A percentile compares a stretch with the other conserved stretches of the same genome.
Evolutionary conservation across 1,139 yeast genomes (phyloP).

Genomic region (Kurtzmaniella quercitrusa): DNA sequence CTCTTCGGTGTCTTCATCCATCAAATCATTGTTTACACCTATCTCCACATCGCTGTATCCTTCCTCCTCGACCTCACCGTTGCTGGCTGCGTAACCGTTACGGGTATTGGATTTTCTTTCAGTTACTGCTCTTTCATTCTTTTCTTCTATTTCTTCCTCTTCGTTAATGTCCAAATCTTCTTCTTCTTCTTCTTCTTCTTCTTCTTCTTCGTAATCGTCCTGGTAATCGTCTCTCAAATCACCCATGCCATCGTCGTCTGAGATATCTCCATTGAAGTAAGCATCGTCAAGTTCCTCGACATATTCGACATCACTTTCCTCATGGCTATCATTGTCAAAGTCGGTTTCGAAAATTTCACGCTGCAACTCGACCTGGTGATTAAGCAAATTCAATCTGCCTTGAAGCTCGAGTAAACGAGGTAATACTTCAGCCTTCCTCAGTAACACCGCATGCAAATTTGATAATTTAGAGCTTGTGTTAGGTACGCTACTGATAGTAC

Average conservation of each 20-base stretch:
- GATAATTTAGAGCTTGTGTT: constrained; percentile 66
- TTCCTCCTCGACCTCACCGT: constrained; percentile 21
- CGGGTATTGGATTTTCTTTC: not conserved
- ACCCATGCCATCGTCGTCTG: constrained; percentile 32
- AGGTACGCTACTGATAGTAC: constrained; percentile 64
- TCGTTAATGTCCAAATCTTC: constrained; percentile 17
- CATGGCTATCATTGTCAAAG: constrained; percentile 15
- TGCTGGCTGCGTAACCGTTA: constrained; percentile 8
- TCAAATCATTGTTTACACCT: constrained; percentile 31
- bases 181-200: constrained; percentile 31
- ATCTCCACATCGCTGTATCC: constrained; percentile 26
- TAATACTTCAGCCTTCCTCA: constrained; percentile 68
- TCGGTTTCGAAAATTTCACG: constrained; percentile 40
- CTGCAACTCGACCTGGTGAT: constrained; percentile 68
- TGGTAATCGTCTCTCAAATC: constrained; percentile 18
- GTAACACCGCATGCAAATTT: constrained; percentile 71
- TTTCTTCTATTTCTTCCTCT: constrained; percentile 16
- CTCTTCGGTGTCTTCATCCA: constrained; percentile 31
- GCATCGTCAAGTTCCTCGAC: constrained; percentile 31
- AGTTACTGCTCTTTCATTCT: constrained; percentile 6
- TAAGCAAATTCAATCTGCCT: constrained; percentile 70
- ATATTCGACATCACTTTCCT: constrained; percentile 18
- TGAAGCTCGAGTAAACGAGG: constrained; percentile 80
- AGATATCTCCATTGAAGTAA: constrained; percentile 25
- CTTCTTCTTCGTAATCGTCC: constrained; percentile 23